A percentile compares a stretch with the other conserved stretches of the same genome.
phyloP scores from a whole-genome alignment of 176 grass and related monocot species.

The Luzula sylvatica region DNA sequence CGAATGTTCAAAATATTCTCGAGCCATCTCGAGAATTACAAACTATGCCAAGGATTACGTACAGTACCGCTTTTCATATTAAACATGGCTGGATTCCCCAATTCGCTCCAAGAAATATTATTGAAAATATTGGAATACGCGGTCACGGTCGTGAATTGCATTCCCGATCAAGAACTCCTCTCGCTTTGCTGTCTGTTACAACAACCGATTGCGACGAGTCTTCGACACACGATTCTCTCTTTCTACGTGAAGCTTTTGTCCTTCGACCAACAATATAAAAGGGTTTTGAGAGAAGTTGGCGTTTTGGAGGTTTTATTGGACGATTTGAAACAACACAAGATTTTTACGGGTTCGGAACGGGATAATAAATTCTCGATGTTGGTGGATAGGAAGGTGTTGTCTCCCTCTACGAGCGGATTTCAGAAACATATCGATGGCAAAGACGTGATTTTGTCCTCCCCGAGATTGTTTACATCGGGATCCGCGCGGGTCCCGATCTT shows the following conservation, averaged over 20 bases:
- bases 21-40: conserved; percentile 97
- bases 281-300: conserved; percentile 94
- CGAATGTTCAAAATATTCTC: conserved; percentile 99
- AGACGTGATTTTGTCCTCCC: conserved; percentile 68
- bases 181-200: conserved; percentile 98
- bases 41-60: conserved; percentile 83
- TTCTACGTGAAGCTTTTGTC: conserved; percentile 98
- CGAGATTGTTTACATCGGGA: conserved; percentile 58
- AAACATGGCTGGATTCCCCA: conserved; percentile 98
- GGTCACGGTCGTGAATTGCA: conserved; percentile 95
- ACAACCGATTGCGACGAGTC: conserved; percentile 78
- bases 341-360: conserved; percentile 61
- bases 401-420: conserved; percentile 32
- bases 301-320: conserved; percentile 90
- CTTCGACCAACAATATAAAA: conserved; percentile 99
- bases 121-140: conserved; percentile 99
- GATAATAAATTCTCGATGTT: conserved; percentile 49
- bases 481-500: conserved; percentile 66
- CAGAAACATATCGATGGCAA: conserved; percentile 63
- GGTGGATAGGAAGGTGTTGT: conserved; percentile 28
- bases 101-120: conserved; percentile 93
- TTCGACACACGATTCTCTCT: conserved; percentile 83
- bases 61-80: conserved; percentile 96
- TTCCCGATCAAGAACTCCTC: conserved; percentile 90
- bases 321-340: conserved; percentile 92